phyloP scores from a whole-genome alignment of 768 basidiomycete genomes.

The Suillus ampliporus region DNA sequence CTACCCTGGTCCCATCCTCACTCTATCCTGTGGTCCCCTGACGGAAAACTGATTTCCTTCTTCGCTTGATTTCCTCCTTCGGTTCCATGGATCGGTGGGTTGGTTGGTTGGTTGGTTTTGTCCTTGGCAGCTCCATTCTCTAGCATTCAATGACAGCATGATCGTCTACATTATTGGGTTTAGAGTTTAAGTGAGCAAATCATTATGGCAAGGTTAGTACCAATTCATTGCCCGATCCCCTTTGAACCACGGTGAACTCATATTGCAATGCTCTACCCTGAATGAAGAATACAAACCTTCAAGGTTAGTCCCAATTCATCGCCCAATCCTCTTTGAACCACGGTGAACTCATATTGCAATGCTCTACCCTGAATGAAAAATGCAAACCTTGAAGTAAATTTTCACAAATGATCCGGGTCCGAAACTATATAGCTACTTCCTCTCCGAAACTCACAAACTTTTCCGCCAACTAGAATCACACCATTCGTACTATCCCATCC shows the following conservation, averaged over 20 bases:
- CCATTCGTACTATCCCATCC: not conserved
- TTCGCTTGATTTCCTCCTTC: too few relatives aligned
- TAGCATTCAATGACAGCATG: too few relatives aligned
- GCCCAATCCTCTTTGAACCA: not conserved
- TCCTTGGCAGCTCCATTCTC: too few relatives aligned
- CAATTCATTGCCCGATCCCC: not conserved
- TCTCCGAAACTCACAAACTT: not conserved
- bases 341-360: not conserved
- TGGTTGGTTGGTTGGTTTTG: too few relatives aligned
- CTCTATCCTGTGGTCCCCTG: too few relatives aligned
- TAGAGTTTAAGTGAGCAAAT: not conserved
- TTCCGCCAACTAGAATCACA: not conserved
- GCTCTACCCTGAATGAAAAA: not conserved
- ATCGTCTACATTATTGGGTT: too few relatives aligned
- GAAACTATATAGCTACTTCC: not conserved
- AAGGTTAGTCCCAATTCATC: not conserved
- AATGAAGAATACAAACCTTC: not conserved
- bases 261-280: not conserved
- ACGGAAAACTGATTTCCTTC: too few relatives aligned
- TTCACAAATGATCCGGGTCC: not conserved
- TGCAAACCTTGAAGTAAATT: slow-evolving; percentile 1
- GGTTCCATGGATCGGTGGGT: too few relatives aligned
- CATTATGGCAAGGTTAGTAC: not conserved
- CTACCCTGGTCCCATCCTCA: too few relatives aligned
- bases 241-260: not conserved